These are phyloP conservation scores for Panicum hallii DNA, from an alignment of 202 grass and related monocot species.

Conservation along the genomic window DNA sequence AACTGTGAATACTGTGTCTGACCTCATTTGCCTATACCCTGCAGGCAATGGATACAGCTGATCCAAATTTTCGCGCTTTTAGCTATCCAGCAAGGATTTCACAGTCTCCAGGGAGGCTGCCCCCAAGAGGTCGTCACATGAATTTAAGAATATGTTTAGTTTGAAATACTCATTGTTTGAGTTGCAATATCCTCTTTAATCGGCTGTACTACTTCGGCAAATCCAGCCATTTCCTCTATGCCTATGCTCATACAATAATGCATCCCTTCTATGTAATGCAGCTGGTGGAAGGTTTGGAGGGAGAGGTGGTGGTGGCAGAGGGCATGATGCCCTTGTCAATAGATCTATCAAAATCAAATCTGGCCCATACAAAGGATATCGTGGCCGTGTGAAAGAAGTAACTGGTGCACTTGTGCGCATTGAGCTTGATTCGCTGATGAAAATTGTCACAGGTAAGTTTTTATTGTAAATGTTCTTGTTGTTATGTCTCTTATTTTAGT, in stretches of 20 bases:
- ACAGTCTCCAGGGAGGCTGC: constrained; percentile 60
- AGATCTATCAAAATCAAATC: constrained; percentile 77
- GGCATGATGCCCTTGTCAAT: constrained; percentile 69
- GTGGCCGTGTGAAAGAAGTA: constrained; percentile 76
- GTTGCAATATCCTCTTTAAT: constrained; percentile 8
- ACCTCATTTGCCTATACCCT: constrained; percentile 17
- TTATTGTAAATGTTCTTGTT: neutral
- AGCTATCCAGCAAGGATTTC: constrained; percentile 58
- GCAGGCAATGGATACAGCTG: constrained; percentile 56
- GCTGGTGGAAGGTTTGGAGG: constrained; percentile 58
- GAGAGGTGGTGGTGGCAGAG: constrained; percentile 58
- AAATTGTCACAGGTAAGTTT: constrained; percentile 66
- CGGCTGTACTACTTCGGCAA: neutral
- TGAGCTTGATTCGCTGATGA: constrained; percentile 86
- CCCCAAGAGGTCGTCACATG: constrained; percentile 59
- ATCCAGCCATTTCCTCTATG: neutral
- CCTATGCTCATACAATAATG: constrained; percentile 27
- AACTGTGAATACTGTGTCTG: neutral
- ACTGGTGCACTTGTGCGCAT: constrained; percentile 65
- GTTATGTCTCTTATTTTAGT: constrained; percentile 28
- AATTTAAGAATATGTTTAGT: constrained; percentile 50
- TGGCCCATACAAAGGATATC: constrained; percentile 79
- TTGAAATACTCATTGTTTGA: constrained; percentile 25
- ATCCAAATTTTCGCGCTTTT: constrained; percentile 49
- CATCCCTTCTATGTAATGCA: constrained; percentile 26